These are phyloP conservation scores for Babjeviella inositovora DNA, from an alignment of 805 yeast species.

Conservation along the genomic window DNA sequence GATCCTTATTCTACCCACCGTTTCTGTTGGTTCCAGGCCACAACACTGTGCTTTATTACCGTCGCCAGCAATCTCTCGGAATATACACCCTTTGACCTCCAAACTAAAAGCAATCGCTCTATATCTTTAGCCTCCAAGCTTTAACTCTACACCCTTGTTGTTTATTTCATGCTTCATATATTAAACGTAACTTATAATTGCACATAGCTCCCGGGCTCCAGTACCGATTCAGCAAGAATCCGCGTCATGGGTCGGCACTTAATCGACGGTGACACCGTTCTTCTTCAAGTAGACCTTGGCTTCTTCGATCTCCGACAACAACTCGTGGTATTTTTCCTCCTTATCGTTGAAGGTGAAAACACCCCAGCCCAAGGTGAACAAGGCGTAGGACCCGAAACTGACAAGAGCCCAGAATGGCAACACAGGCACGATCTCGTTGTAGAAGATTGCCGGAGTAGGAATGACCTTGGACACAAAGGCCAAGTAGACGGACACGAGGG, in stretches of 20 bases:
- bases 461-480: constrained; percentile 32
- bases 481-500: constrained; percentile 34
- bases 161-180: no score
- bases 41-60: no score
- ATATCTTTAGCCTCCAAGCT: no score
- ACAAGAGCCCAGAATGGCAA: constrained; percentile 61
- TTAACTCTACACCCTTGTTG: no score
- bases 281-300: constrained; percentile 41
- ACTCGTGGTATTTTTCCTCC: constrained; percentile 47
- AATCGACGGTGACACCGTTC: constrained; percentile 37
- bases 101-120: no score
- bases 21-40: no score
- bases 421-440: constrained; percentile 40
- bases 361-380: constrained; percentile 55
- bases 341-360: constrained; percentile 57
- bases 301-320: constrained; percentile 39
- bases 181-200: no score
- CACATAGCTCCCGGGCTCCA: no score
- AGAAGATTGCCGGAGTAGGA: constrained; percentile 32
- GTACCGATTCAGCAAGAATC: background rate
- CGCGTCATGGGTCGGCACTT: no score
- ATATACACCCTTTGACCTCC: no score
- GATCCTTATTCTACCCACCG: no score
- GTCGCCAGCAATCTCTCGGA: no score
- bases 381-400: constrained; percentile 52